Base-by-base conservation (phyloP, 2,329 filamentous ascomycete genomes). In the Fusarium sp. region DNA sequence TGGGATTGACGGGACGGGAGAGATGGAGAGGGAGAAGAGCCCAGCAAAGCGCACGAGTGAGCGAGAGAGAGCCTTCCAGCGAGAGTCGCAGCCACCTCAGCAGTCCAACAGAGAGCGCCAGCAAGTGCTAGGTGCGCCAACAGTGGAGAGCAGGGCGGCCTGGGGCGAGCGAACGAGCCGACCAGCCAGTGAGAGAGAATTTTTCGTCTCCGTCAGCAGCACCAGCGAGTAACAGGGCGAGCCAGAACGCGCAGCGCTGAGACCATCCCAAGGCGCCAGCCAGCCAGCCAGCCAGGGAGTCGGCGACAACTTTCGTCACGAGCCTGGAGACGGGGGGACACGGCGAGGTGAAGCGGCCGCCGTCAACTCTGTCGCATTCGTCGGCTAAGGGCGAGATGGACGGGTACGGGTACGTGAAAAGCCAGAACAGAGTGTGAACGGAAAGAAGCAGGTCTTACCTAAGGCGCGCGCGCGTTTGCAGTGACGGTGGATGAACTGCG, bases 401-500 rank as follows among this genome's bases (percentile, higher is more conserved):
- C 36, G 56, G 68, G 61, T 66, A 54, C 49, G 49, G 49, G 49
- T 18, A 65, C 62, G 73, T 68, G 65, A 62, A 72, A 66, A 62
- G 66, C 29, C 46, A 55, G 46, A 38, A 13, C 14, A 50, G 55
- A 58, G 44, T 65, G 62, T 60, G 64, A 68, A 70, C 61, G 64
- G 61, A 62, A 67, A 73, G 65, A 75, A 64, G 62, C 61, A 69
- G 69, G 68, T 75, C 75, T 78, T 78, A 78, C 77, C 75, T 77
- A 77, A 77, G 74, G 72, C 64, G 67, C 65, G 57, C 57, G 69
- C 67, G 69, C 68, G 71, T 74, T 70, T 69, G 70, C 57, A 58
- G 65, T 64, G 54, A 57, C 62, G 72, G 66, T 66, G 68, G 69
- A 74, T 75, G 64, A 71, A 75, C 73, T 74, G 73, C 70, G 63